Percentiles rank a stretch among this genome's conserved stretches.
These are phyloP conservation scores for Pseudofabraea citricarpa DNA, from an alignment of 2,329 filamentous ascomycete species.

Conservation along the genomic window DNA sequence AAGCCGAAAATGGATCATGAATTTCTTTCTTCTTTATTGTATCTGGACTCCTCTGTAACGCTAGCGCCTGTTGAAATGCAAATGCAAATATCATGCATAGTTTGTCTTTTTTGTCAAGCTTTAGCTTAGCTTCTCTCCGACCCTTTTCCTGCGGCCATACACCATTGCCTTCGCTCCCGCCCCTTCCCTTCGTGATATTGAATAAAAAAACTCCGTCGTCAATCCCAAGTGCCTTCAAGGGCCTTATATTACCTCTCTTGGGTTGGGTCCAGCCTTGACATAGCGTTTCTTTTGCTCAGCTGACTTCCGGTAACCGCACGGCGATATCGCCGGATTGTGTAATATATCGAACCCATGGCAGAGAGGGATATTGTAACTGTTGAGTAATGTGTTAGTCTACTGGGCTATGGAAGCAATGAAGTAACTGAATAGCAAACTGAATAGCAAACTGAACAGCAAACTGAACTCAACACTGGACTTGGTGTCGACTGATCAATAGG, in stretches of 20 bases:
- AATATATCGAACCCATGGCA: conserved; percentile 98
- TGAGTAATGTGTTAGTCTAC: conserved; percentile 4
- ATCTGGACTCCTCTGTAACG: no score
- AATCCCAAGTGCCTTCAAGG: background rate
- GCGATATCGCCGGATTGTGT: conserved; percentile 97
- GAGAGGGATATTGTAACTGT: conserved; percentile 93
- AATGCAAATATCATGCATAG: no score
- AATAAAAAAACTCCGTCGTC: background rate
- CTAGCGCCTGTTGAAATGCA: no score
- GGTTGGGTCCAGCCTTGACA: background rate
- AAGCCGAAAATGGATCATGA: no score
- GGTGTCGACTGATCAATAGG: no score
- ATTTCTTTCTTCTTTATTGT: no score
- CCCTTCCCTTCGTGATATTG: background rate
- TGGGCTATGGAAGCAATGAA: background rate
- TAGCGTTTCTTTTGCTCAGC: conserved; percentile 8
- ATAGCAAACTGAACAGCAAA: background rate
- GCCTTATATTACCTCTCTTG: background rate
- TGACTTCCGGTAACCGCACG: conserved; percentile 77
- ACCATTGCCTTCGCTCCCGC: conserved; percentile 5
- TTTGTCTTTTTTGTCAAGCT: no score
- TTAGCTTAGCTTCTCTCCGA: no score
- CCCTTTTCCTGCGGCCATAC: no score
- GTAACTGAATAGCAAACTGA: background rate
- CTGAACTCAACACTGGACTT: no score